These are phyloP conservation scores for Odontarrhena argentea DNA, from an alignment of 345 rosid genomes.

Conservation along the genomic window DNA sequence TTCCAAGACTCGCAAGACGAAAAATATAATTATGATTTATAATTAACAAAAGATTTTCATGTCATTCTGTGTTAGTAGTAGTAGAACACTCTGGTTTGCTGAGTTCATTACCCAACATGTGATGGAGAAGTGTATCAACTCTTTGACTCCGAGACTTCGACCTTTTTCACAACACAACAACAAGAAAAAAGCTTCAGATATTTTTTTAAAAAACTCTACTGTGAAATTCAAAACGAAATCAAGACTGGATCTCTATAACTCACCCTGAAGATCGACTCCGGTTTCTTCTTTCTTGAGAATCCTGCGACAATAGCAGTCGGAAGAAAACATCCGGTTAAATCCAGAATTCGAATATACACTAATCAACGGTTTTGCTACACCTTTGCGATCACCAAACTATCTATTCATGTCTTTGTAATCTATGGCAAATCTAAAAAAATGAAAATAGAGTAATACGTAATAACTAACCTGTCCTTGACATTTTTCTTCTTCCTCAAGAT, in stretches of 20 bases:
- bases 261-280: slow-evolving; percentile 65
- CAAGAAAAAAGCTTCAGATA: neutral
- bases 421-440: neutral
- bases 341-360: neutral
- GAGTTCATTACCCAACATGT: slow-evolving; percentile 65
- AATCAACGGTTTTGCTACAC: neutral
- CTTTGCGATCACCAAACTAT: neutral
- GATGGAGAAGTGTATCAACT: slow-evolving; percentile 90
- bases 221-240: neutral
- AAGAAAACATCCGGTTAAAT: neutral
- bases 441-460: neutral
- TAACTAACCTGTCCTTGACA: slow-evolving; percentile 61
- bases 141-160: slow-evolving; percentile 85
- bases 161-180: slow-evolving; percentile 47
- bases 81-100: slow-evolving; percentile 45
- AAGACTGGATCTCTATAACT: slow-evolving; percentile 33
- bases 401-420: slow-evolving; percentile 7
- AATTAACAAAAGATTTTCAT: neutral
- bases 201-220: neutral
- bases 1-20: slow-evolving; percentile 18
- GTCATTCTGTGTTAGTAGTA: slow-evolving; percentile 9
- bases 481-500: slow-evolving; percentile 67
- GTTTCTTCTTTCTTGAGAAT: slow-evolving; percentile 46
- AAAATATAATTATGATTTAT: neutral
- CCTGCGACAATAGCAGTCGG: slow-evolving; percentile 45